Percentiles rank a stretch among this genome's conserved stretches.
Conservation (phyloP, 1,139 yeast species). For the Groenewaldozyma auringiensis region DNA sequence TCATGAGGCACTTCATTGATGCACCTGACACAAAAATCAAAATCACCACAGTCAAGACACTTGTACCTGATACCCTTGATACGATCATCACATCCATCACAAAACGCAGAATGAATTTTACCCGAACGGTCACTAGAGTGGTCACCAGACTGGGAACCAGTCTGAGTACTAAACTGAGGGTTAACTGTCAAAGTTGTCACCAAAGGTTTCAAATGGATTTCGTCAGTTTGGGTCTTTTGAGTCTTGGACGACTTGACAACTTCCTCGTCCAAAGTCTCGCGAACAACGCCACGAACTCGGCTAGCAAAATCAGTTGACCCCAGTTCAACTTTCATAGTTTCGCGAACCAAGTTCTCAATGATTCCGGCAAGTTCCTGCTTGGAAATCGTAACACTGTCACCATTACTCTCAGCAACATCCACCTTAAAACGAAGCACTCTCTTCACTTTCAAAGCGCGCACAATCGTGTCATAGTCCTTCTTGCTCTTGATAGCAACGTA, state of each 20-base stretch:
- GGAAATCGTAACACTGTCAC: not conserved
- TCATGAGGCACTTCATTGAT: slow-evolving; percentile 14
- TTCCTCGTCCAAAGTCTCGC: slow-evolving; percentile 1
- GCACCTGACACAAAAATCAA: slow-evolving; percentile 45
- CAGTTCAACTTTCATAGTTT: not conserved
- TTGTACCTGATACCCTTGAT: slow-evolving; percentile 34
- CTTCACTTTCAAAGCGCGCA: slow-evolving; percentile 38
- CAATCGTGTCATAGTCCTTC: slow-evolving; percentile 41
- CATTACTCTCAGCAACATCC: not conserved
- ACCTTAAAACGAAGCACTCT: slow-evolving; percentile 20
- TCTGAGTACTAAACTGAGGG: too few relatives aligned
- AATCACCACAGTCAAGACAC: slow-evolving; percentile 45
- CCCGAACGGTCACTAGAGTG: too few relatives aligned
- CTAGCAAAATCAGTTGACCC: not conserved
- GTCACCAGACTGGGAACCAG: too few relatives aligned
- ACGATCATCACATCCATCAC: slow-evolving; percentile 18
- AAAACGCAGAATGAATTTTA: slow-evolving; percentile 13
- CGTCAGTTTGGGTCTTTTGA: not conserved
- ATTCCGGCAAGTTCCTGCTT: not conserved
- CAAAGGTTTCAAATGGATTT: not conserved
- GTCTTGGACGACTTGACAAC: not conserved
- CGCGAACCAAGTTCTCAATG: not conserved
- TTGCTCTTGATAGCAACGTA: slow-evolving; percentile 37
- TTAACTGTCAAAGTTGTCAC: not conserved
- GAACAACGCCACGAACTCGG: not conserved